A percentile compares a stretch with the other conserved stretches of the same genome.
Evolutionary conservation across 768 basidiomycete species (phyloP).

Genomic region (Calocera cornea): DNA sequence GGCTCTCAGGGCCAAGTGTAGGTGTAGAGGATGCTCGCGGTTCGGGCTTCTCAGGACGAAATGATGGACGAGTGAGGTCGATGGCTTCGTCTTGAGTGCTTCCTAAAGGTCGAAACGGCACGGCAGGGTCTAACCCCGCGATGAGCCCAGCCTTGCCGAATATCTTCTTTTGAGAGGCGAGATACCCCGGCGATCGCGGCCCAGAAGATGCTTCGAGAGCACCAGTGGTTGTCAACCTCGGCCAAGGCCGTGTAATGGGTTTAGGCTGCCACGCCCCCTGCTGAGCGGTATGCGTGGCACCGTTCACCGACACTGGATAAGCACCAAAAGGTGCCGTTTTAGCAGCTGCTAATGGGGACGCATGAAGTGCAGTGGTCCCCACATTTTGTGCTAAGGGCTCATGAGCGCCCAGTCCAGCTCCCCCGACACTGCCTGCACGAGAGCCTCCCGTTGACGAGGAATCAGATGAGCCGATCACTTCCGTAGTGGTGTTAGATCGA

Average conservation of each 20-base stretch:
- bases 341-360: conserved; percentile 39
- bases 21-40: neutral
- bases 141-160: neutral
- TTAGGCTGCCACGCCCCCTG: neutral
- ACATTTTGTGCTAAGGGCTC: conserved; percentile 55
- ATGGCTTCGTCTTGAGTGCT: neutral
- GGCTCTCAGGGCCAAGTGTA: neutral
- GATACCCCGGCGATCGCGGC: neutral
- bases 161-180: neutral
- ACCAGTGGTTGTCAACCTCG: neutral
- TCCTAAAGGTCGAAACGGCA: neutral
- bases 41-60: neutral
- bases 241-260: neutral
- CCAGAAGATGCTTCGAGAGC: neutral
- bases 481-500: neutral
- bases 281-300: neutral
- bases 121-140: neutral
- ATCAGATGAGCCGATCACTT: neutral
- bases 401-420: conserved; percentile 22
- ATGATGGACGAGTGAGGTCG: neutral
- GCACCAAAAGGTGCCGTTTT: neutral
- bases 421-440: neutral
- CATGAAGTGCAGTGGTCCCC: conserved; percentile 98
- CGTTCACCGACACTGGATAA: neutral
- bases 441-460: neutral